These are phyloP conservation scores for Pholiota adiposa DNA, from an alignment of 1,284 basidiomycete species.

Conservation along the genomic window DNA sequence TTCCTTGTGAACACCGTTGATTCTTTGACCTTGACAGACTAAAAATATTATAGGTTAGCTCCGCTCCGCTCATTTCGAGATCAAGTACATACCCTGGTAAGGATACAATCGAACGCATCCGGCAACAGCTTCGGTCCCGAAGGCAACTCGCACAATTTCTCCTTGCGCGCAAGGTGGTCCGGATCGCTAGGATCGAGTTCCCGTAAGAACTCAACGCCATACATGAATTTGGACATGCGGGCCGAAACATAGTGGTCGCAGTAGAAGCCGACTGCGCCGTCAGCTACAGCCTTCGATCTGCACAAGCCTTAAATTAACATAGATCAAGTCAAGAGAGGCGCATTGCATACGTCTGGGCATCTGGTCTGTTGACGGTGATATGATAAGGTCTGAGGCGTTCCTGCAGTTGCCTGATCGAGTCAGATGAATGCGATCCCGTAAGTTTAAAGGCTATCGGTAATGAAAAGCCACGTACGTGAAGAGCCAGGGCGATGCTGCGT, in stretches of 20 bases:
- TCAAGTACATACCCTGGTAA: slow-evolving; percentile 55
- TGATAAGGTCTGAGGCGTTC: slow-evolving; percentile 58
- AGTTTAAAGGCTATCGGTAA: not conserved
- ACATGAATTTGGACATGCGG: slow-evolving; percentile 77
- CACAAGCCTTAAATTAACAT: not conserved
- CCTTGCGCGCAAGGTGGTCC: slow-evolving; percentile 65
- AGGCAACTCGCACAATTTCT: slow-evolving; percentile 72
- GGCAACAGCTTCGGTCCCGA: slow-evolving; percentile 74
- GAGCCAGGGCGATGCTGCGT: slow-evolving; percentile 79
- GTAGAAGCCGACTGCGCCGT: slow-evolving; percentile 81
- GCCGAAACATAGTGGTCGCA: slow-evolving; percentile 81
- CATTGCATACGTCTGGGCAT: slow-evolving; percentile 67
- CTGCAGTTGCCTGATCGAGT: slow-evolving; percentile 59
- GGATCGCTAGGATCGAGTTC: slow-evolving; percentile 66
- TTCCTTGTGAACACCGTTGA: slow-evolving; percentile 79
- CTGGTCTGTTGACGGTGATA: slow-evolving; percentile 71
- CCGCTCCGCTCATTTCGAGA: not conserved
- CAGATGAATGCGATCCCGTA: not conserved
- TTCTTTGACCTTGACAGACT: slow-evolving; percentile 77
- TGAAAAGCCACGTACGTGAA: slow-evolving; percentile 43
- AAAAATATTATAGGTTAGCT: slow-evolving; percentile 7
- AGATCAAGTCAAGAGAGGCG: not conserved
- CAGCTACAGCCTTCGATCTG: slow-evolving; percentile 81
- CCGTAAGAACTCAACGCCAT: slow-evolving; percentile 77
- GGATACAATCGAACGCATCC: slow-evolving; percentile 80